Conservation (phyloP, 1,284 basidiomycete genomes). For the Kalmanozyma brasiliensis region DNA sequence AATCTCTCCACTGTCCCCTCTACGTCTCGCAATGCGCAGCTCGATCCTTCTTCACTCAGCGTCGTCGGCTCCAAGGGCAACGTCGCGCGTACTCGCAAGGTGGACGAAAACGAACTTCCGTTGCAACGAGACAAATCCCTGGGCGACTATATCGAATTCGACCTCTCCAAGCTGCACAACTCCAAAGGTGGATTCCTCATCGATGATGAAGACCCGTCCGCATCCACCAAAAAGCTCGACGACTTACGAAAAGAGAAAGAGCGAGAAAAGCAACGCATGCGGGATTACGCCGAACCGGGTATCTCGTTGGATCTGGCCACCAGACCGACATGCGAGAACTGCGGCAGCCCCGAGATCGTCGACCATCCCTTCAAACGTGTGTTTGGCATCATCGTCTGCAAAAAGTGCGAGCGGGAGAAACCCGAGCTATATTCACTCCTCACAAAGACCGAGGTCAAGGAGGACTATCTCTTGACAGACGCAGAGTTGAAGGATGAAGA, state of each 20-base stretch:
- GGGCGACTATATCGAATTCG: conserved; percentile 67
- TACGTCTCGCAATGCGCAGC: conserved; percentile 51
- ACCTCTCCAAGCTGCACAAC: conserved; percentile 64
- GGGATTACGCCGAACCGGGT: conserved; percentile 57
- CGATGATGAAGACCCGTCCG: conserved; percentile 49
- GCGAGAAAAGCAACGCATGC: conserved; percentile 57
- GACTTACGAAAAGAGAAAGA: conserved; percentile 63
- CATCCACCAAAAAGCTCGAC: conserved; percentile 51
- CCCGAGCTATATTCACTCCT: conserved; percentile 88
- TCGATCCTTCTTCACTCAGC: conserved; percentile 25
- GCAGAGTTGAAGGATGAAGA: conserved; percentile 93
- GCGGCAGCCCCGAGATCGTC: conserved; percentile 57
- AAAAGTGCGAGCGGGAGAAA: conserved; percentile 80
- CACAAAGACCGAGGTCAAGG: conserved; percentile 98
- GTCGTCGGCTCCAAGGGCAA: conserved; percentile 43
- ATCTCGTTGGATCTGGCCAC: conserved; percentile 58
- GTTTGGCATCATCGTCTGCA: conserved; percentile 79
- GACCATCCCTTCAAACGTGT: conserved; percentile 57
- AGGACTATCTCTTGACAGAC: conserved; percentile 81
- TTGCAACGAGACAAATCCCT: conserved; percentile 60
- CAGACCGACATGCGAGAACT: conserved; percentile 55
- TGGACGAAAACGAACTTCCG: conserved; percentile 42
- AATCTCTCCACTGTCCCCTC: conserved; percentile 37
- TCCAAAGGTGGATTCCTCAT: conserved; percentile 66
- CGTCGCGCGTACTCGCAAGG: conserved; percentile 24